Conservation (phyloP, 768 basidiomycete genomes). For the Boletales sp. region DNA sequence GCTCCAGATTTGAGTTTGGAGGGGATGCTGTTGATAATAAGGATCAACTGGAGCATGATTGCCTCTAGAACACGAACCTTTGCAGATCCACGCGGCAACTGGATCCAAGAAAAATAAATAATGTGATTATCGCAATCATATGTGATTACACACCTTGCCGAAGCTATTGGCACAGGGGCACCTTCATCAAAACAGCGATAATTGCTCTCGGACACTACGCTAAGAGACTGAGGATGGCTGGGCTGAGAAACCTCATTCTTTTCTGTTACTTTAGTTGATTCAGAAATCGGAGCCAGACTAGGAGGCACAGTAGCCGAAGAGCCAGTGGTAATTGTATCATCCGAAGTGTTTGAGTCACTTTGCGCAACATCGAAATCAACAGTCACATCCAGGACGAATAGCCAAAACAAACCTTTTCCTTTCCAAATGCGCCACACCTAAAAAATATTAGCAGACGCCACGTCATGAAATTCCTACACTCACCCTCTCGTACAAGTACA, state of each 20-base stretch:
- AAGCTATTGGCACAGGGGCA: not conserved
- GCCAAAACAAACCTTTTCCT: constrained; percentile 10
- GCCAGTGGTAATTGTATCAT: not conserved
- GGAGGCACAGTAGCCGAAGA: no score
- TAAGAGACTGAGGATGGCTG: constrained; percentile 10
- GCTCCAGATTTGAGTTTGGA: constrained; percentile 16
- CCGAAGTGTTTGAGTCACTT: not conserved
- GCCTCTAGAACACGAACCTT: constrained; percentile 8
- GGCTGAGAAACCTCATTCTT: not conserved
- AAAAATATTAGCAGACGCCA: not conserved
- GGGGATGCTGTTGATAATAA: constrained; percentile 9
- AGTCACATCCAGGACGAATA: not conserved
- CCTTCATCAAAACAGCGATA: constrained; percentile 17
- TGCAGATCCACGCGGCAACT: constrained; percentile 12
- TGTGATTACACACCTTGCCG: constrained; percentile 10
- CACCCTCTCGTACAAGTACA: constrained; percentile 8
- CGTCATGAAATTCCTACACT: not conserved
- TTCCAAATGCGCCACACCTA: constrained; percentile 20
- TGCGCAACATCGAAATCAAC: not conserved
- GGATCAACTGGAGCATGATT: not conserved
- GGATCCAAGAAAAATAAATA: not conserved
- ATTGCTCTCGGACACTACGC: constrained; percentile 21
- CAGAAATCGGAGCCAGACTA: not conserved
- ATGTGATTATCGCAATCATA: not conserved
- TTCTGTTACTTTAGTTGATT: not conserved